Evolutionary conservation across 306 rosid genomes (phyloP), one percentile per base, ranked within the genome.

Genomic region (Senna tora): DNA sequence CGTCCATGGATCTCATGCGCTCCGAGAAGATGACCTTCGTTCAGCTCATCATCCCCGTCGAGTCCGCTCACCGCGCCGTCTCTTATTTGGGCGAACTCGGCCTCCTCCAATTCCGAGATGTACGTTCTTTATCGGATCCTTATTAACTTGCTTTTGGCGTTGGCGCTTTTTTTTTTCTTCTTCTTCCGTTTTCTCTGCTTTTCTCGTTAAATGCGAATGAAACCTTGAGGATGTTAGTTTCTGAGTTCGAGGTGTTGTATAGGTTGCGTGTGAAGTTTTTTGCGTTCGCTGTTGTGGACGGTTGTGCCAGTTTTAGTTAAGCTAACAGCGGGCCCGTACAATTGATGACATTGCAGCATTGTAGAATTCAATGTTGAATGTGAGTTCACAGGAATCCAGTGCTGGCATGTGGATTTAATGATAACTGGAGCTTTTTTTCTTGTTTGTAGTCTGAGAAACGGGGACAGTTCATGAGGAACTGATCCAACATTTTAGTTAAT

Each of bases 1-100:
- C 96, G 51, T 42, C 96, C 34, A 92, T 92, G 97, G 99, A 95
- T 89, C 93, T 95, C 89, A 88, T 92, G 97, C 97, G 99, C 75
- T 95, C 99, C 42, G 99, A 95, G 96, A 87, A 87, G 93, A 95
- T 95, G 99, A 85, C 90, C 57, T 85, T 92, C 65, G 96, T 88
- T 57, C 99, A 92, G 84, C 97, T 95, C 84, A 95, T 95, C 76
- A 92, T 95, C 41, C 97, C 99, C 17, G 93, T 74, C 33, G 99
- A 95, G 81, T 92, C 97, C 17, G 89, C 99, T 49, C 97, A 91
- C 80, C 96, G 99, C 9, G 95, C 97, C 78, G 43, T 95, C 75
- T 78, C 97, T 12, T 91, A 95, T 77, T 87, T 95, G 52, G 99
- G 97, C 79, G 92, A 95, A 76, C 97, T 95, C 73, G 97, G 97